phyloP scores from a whole-genome alignment of 805 yeast genomes.

The Kluyveromyces siamensis region DNA sequence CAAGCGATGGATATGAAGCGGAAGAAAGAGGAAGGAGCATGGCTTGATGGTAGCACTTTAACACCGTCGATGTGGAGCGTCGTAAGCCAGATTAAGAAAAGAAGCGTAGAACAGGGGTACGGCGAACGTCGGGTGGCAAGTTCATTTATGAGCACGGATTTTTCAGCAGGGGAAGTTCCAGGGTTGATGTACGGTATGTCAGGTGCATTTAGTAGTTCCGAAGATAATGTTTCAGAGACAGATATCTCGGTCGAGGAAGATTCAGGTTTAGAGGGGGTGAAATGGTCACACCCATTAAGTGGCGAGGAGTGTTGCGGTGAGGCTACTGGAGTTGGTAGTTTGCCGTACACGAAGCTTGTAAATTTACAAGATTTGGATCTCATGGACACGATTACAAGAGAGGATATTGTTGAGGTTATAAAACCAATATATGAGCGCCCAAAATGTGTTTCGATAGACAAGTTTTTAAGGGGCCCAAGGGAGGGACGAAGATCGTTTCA shows the following conservation, averaged over 20 bases:
- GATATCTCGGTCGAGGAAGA: not conserved
- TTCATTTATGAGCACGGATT: not conserved
- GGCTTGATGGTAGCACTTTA: not conserved
- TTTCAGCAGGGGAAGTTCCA: not conserved
- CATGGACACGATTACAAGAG: constrained; percentile 9
- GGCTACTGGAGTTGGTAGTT: not conserved
- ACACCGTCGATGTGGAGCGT: constrained; percentile 2
- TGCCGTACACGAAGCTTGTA: constrained; percentile 11
- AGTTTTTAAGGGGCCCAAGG: not conserved
- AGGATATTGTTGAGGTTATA: constrained; percentile 13
- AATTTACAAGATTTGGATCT: constrained; percentile 21
- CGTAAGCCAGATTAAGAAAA: not conserved
- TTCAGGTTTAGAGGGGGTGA: not conserved
- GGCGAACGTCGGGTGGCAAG: not conserved
- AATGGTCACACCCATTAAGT: not conserved
- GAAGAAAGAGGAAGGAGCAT: not conserved
- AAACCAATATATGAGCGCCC: constrained; percentile 17
- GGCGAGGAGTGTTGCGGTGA: not conserved
- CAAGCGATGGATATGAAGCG: constrained; percentile 1
- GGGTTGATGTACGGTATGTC: not conserved
- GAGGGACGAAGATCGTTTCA: not conserved
- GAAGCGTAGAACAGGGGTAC: not conserved
- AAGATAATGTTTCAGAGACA: not conserved
- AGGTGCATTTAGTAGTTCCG: not conserved
- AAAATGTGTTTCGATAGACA: not conserved